Conservation (phyloP, 2,329 filamentous ascomycete genomes). For the Penicillium sp. region DNA sequence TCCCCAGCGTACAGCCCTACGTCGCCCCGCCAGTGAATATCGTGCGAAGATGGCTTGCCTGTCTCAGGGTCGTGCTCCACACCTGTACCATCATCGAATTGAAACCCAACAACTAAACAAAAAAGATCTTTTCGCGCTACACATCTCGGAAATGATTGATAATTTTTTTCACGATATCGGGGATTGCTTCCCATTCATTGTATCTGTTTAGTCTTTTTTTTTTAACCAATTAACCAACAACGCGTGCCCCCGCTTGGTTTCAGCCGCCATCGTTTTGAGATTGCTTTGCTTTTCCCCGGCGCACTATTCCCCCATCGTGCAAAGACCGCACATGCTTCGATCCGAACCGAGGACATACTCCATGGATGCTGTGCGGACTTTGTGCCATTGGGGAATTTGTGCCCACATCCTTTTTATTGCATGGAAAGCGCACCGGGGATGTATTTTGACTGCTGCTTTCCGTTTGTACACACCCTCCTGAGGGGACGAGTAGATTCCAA, state of each 20-base stretch:
- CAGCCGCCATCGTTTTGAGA: conserved; percentile 29
- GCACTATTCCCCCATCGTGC: not conserved
- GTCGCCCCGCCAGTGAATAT: conserved; percentile 44
- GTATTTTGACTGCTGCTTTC: conserved; percentile 27
- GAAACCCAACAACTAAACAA: conserved; percentile 30
- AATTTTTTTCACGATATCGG: conserved; percentile 37
- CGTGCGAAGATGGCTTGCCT: conserved; percentile 20
- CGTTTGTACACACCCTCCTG: conserved; percentile 32
- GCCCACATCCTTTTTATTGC: conserved; percentile 21
- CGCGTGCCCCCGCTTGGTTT: conserved; percentile 18
- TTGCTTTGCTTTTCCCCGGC: conserved; percentile 26
- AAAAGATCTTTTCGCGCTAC: conserved; percentile 39
- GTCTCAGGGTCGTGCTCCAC: conserved; percentile 26
- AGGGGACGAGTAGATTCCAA: conserved; percentile 21
- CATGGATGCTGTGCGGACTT: not conserved
- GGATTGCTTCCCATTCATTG: conserved; percentile 28
- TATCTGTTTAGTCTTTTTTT: conserved; percentile 30
- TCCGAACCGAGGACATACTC: conserved; percentile 13
- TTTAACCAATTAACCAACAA: conserved; percentile 4
- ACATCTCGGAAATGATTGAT: conserved; percentile 40
- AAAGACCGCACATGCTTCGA: conserved; percentile 12
- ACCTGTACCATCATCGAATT: conserved; percentile 41
- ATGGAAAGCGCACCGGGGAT: conserved; percentile 29
- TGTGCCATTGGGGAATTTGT: conserved; percentile 2
- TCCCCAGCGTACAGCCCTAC: conserved; percentile 45